Base-by-base conservation (phyloP, 495 filamentous ascomycete genomes). In the Penicillium bovifimosum region DNA sequence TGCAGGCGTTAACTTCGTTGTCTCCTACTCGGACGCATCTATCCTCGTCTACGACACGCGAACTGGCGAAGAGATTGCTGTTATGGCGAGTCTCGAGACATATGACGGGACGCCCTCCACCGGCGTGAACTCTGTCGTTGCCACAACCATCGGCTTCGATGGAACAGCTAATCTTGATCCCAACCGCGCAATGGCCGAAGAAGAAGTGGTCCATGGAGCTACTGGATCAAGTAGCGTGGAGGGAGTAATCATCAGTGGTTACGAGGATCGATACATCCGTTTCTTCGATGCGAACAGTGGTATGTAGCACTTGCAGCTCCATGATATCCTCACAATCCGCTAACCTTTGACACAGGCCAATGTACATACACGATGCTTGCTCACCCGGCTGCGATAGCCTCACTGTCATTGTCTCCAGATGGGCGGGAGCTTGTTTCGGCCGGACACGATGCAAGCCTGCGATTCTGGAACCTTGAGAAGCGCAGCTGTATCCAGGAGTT, bases 231-330 rank as follows among this genome's bases (percentile, higher is more conserved):
- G 84, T 55, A 91, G 88, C 18, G 83, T 96, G 2, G 90, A 96
- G 59, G 95, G 93, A 6, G 85, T 92, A 34, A 84, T 98, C 33
- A 95, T 97, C 56, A 93, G 85, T 43, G 93, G 93, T 56, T 91
- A 97, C 64, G 93, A 98, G 68, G 93, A 98, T 72, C 82, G 85
- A 58, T 96, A 87, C 62, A 91, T 98, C 55, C 78, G 93, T 56
- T 95, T 98, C 77, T 98, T 95, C 60, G 93, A 98, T 76, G 93
- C 93, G 18, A 97, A 97, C 63, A 96, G 88, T 71, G 93, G 93
- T 97, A 83, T 68, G 90, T 84, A 8, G 47, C 17, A n/a, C 10
- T 20, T 7, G 10, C 0, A 31, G 27, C n/a, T 5, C 14, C 34
- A 13, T 32, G 34, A 33, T 24, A 24, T 7, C 17, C 28, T n/a